These are phyloP conservation scores for Solanum virginianum DNA, from an alignment of 257 asterid genomes.

Conservation along the genomic window DNA sequence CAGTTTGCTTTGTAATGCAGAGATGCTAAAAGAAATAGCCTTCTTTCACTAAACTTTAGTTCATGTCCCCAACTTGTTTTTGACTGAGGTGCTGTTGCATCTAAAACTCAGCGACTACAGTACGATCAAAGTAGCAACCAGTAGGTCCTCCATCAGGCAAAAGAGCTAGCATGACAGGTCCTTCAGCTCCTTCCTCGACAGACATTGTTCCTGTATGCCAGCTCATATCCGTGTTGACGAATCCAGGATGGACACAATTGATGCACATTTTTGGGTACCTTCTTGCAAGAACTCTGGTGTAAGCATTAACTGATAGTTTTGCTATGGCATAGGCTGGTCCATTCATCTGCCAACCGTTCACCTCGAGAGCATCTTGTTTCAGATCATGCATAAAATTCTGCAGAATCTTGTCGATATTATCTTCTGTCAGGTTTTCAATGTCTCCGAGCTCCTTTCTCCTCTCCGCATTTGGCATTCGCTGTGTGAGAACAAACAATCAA, in stretches of 20 bases:
- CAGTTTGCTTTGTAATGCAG: neutral
- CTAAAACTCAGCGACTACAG: constrained; percentile 38
- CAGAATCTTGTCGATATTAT: constrained; percentile 37
- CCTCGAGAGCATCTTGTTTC: constrained; percentile 36
- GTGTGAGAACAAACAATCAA: constrained; percentile 9
- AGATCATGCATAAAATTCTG: constrained; percentile 40
- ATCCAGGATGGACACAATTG: constrained; percentile 77
- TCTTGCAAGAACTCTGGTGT: constrained; percentile 62
- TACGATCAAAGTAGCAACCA: constrained; percentile 64
- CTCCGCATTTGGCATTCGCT: constrained; percentile 53
- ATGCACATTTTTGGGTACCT: constrained; percentile 51
- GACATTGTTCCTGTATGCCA: constrained; percentile 54
- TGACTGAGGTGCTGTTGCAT: neutral
- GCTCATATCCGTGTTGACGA: constrained; percentile 53
- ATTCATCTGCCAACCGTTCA: constrained; percentile 75
- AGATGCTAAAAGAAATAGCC: too few species aligned
- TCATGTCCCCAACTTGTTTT: neutral
- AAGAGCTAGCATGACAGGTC: constrained; percentile 58
- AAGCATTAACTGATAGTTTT: constrained; percentile 61
- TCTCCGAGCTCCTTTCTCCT: constrained; percentile 52
- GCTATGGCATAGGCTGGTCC: constrained; percentile 75
- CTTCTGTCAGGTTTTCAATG: constrained; percentile 46
- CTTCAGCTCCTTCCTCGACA: constrained; percentile 59
- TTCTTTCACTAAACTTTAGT: neutral
- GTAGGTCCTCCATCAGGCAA: constrained; percentile 55